Evolutionary conservation across 805 yeast genomes (phyloP).

Genomic region (Candida saitoana): DNA sequence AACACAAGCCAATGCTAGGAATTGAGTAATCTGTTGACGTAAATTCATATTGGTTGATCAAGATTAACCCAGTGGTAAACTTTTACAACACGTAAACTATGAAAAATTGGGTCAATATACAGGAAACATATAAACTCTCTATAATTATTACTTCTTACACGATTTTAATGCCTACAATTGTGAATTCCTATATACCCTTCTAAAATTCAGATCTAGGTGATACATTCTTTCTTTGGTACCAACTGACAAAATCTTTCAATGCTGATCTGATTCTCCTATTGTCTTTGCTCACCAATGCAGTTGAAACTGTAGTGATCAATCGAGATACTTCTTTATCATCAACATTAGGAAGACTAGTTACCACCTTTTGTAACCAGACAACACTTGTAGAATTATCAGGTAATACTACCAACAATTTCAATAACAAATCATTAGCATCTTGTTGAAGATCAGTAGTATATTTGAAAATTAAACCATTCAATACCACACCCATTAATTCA

Average conservation of each 20-base stretch:
- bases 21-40: constrained; percentile 59
- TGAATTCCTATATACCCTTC: not conserved
- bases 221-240: constrained; percentile 79
- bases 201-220: constrained; percentile 28
- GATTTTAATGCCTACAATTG: not conserved
- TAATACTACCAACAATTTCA: constrained; percentile 54
- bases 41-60: constrained; percentile 43
- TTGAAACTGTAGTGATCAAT: constrained; percentile 52
- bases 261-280: constrained; percentile 68
- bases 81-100: not conserved
- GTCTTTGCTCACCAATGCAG: constrained; percentile 64
- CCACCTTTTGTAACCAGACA: constrained; percentile 59
- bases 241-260: constrained; percentile 70
- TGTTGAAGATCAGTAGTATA: constrained; percentile 67
- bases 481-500: constrained; percentile 46
- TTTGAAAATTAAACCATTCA: constrained; percentile 65
- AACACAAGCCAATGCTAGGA: constrained; percentile 70
- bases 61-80: not conserved
- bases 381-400: constrained; percentile 38
- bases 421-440: constrained; percentile 72
- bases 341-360: constrained; percentile 59
- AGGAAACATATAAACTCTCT: not conserved
- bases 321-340: constrained; percentile 65
- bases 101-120: not conserved
- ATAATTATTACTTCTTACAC: no score